A percentile compares a stretch with the other conserved stretches of the same genome.
Conservation (phyloP, 2,329 filamentous ascomycete species). For the Alternaria solani region DNA sequence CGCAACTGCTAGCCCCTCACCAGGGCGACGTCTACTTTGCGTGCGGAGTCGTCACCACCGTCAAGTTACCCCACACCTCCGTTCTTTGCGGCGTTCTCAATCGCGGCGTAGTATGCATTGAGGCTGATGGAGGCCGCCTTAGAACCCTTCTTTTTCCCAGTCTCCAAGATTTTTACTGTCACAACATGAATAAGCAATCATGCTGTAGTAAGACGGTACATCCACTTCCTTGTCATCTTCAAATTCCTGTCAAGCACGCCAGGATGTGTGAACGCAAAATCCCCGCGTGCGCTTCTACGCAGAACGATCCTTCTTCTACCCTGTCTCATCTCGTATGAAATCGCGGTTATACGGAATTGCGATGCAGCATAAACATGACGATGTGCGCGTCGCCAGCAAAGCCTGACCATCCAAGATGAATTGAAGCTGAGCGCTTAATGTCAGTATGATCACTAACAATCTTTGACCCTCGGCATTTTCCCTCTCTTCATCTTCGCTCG, state of each 20-base stretch:
- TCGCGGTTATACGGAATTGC: no score
- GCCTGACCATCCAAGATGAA: no score
- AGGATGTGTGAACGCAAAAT: not conserved
- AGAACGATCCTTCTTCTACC: no score
- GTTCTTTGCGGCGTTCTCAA: not conserved
- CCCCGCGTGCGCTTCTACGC: no score
- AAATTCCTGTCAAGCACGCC: not conserved
- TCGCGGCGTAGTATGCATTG: not conserved
- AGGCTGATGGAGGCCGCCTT: not conserved
- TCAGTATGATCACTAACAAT: no score
- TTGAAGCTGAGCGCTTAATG: no score
- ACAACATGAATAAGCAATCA: not conserved
- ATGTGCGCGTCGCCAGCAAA: no score
- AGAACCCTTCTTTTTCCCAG: not conserved
- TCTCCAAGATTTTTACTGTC: not conserved
- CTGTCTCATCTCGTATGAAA: no score
- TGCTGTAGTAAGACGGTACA: not conserved
- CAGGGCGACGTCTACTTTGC: not conserved
- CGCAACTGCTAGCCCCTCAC: no score
- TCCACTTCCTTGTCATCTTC: not conserved
- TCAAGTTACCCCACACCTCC: not conserved
- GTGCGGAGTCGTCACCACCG: not conserved
- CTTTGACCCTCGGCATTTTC: no score
- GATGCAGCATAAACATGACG: no score
- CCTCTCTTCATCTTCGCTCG: no score